Conservation (phyloP, 2,329 filamentous ascomycete species). For the Botrytis fabae region DNA sequence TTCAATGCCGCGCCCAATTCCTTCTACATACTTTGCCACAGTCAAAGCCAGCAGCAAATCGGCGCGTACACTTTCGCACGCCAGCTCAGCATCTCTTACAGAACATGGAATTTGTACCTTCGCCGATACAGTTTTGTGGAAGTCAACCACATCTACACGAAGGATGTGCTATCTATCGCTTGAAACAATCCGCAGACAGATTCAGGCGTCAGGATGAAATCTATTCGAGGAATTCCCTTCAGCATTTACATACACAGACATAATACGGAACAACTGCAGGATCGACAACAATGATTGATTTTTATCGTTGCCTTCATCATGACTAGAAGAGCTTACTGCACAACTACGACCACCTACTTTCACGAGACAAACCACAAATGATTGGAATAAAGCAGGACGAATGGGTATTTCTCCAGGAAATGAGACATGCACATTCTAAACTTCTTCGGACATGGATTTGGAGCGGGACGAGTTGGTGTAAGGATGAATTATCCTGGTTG, state of each 20-base stretch:
- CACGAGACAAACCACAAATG: neutral
- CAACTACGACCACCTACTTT: neutral
- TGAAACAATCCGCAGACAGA: neutral
- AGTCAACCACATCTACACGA: neutral
- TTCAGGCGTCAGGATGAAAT: neutral
- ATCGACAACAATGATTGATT: neutral
- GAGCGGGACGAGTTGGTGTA: neutral
- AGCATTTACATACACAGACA: neutral
- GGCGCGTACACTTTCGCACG: neutral
- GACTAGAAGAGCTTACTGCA: neutral
- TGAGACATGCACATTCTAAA: no score
- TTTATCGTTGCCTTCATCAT: neutral
- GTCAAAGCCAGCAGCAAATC: neutral
- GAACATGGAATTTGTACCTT: neutral
- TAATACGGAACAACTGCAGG: neutral
- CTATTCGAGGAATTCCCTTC: neutral
- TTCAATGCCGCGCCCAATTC: neutral
- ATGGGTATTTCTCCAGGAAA: no score
- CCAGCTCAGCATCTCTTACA: neutral
- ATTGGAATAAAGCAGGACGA: neutral
- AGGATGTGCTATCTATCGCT: neutral
- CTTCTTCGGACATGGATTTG: neutral
- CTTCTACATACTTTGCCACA: neutral
- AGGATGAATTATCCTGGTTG: slow-evolving; percentile 1
- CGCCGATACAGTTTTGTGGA: neutral